phyloP scores from a whole-genome alignment of 2,329 filamentous ascomycete species.

The Chrysoporthe austroafricana region DNA sequence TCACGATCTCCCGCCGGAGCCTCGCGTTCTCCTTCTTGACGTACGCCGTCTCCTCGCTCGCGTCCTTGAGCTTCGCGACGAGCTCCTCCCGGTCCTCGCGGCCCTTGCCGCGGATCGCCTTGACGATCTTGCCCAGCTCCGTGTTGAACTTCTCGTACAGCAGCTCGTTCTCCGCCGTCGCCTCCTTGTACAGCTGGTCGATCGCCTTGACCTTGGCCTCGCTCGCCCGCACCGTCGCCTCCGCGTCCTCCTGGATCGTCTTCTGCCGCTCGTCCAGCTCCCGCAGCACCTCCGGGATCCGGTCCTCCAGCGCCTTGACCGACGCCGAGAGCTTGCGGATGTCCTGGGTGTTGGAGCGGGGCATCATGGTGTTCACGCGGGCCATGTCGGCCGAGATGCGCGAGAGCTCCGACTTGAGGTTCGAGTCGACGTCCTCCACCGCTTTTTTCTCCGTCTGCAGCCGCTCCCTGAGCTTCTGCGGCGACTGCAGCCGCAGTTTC shows the following conservation, averaged over 20 bases:
- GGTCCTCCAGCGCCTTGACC: conserved; percentile 69
- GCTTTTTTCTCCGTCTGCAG: conserved; percentile 80
- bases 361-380: conserved; percentile 50
- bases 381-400: conserved; percentile 83
- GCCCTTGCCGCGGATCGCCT: conserved; percentile 71
- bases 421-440: conserved; percentile 70
- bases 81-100: conserved; percentile 82
- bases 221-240: conserved; percentile 70
- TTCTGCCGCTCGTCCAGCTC: conserved; percentile 65
- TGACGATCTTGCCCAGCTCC: conserved; percentile 83
- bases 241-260: conserved; percentile 70
- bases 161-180: conserved; percentile 87
- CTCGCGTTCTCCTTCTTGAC: conserved; percentile 85
- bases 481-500: conserved; percentile 70
- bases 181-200: conserved; percentile 87
- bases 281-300: conserved; percentile 62
- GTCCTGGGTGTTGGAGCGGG: conserved; percentile 44
- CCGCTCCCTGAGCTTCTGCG: conserved; percentile 80
- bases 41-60: conserved; percentile 75
- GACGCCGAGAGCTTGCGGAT: conserved; percentile 57
- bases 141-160: conserved; percentile 90
- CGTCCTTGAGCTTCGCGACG: conserved; percentile 70
- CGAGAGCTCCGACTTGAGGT: conserved; percentile 74
- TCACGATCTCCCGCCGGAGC: conserved; percentile 80
- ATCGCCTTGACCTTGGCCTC: conserved; percentile 81